Evolutionary conservation across 371 early-diverging fungal species (phyloP).

Genomic region (Chytridium lagenaria): DNA sequence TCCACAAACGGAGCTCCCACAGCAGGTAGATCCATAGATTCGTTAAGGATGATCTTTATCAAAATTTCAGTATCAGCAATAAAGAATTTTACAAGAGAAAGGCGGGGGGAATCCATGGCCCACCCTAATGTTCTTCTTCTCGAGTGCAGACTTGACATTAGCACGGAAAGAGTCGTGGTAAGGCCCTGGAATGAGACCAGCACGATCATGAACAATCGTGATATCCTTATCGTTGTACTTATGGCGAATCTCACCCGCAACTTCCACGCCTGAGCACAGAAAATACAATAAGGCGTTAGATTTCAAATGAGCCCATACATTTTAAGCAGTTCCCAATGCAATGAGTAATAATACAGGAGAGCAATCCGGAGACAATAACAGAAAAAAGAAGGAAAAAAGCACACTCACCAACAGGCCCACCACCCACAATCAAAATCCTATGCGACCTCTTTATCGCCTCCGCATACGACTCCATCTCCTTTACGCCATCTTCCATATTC

Average conservation of each 20-base stretch:
- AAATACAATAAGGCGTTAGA: not conserved
- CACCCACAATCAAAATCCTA: conserved; percentile 65
- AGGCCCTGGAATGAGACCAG: conserved; percentile 57
- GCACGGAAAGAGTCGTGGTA: conserved; percentile 65
- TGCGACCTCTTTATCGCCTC: conserved; percentile 50
- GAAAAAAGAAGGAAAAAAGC: not conserved
- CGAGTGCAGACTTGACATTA: conserved; percentile 49
- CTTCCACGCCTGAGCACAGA: conserved; percentile 39
- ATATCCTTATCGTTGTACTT: conserved; percentile 21
- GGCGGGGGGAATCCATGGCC: not conserved
- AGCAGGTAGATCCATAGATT: conserved; percentile 32
- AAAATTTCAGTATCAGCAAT: conserved; percentile 43
- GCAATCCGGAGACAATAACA: not conserved
- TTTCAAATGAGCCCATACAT: not conserved
- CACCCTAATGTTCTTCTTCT: conserved; percentile 41
- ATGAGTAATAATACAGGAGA: too few relatives aligned
- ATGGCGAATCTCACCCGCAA: conserved; percentile 43
- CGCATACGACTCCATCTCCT: conserved; percentile 12
- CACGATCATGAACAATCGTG: conserved; percentile 39
- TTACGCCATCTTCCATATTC: conserved; percentile 8
- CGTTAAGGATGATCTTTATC: conserved; percentile 54
- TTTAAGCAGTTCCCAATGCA: too few relatives aligned
- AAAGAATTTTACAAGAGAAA: not conserved
- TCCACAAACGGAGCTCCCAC: conserved; percentile 34
- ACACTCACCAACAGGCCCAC: conserved; percentile 55